Conservation (phyloP, 2,329 filamentous ascomycete genomes). For the Fusarium sp. region DNA sequence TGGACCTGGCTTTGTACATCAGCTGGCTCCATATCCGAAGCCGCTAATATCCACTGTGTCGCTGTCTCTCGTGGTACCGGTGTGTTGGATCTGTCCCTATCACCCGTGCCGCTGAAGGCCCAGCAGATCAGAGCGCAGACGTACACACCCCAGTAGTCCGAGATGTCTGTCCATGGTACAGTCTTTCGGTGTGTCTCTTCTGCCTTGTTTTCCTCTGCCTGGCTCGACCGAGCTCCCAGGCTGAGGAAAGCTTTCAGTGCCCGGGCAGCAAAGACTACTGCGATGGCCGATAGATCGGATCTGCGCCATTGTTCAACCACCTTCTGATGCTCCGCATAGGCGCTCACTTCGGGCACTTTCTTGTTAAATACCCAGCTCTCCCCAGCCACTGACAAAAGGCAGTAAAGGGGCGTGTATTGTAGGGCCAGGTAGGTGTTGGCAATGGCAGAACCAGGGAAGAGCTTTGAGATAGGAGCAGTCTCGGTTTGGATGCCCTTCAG, state of each 20-base stretch:
- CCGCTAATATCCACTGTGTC: constrained; percentile 53
- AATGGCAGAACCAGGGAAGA: constrained; percentile 60
- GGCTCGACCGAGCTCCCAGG: constrained; percentile 21
- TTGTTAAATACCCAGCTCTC: constrained; percentile 69
- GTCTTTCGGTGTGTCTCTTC: constrained; percentile 12
- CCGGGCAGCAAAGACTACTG: constrained; percentile 63
- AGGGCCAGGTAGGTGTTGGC: constrained; percentile 68
- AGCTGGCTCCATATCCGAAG: constrained; percentile 55
- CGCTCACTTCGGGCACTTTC: constrained; percentile 59
- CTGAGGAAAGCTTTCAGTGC: constrained; percentile 61
- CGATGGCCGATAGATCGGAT: constrained; percentile 58
- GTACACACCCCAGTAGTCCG: constrained; percentile 68
- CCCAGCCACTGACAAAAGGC: constrained; percentile 68
- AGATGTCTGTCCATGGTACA: constrained; percentile 53
- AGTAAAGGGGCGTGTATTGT: constrained; percentile 68
- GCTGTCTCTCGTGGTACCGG: constrained; percentile 45
- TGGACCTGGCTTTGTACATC: constrained; percentile 54
- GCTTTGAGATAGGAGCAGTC: constrained; percentile 47
- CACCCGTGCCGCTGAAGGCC: constrained; percentile 60
- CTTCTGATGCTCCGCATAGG: constrained; percentile 61
- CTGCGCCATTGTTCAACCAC: constrained; percentile 60
- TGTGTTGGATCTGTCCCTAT: constrained; percentile 29
- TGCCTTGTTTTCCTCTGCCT: constrained; percentile 3
- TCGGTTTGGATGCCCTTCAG: constrained; percentile 38
- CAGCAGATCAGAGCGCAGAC: constrained; percentile 70